phyloP scores from a whole-genome alignment of 768 basidiomycete genomes.

The Sarcomyxa edulis region DNA sequence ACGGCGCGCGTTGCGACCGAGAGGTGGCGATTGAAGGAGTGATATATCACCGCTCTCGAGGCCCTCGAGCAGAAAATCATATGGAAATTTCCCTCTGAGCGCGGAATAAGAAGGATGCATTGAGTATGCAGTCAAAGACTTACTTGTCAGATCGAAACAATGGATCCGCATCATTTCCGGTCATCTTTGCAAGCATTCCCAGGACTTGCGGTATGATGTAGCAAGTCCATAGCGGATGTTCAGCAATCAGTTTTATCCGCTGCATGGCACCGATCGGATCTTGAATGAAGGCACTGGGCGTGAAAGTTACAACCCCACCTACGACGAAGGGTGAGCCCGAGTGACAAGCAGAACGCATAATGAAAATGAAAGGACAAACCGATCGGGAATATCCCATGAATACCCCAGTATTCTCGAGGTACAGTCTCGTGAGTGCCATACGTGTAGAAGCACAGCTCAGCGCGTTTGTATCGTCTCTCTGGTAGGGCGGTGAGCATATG shows the following conservation, averaged over 20 bases:
- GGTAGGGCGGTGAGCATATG: conserved; percentile 44
- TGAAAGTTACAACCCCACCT: conserved; percentile 77
- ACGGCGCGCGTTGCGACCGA: conserved; percentile 17
- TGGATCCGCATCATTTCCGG: conserved; percentile 33
- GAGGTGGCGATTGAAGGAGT: conserved; percentile 43
- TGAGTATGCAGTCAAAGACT: conserved; percentile 15
- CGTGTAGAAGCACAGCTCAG: conserved; percentile 54
- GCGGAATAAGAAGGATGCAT: background rate
- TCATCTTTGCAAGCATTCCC: conserved; percentile 44
- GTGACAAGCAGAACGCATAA: background rate
- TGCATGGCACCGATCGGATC: conserved; percentile 44
- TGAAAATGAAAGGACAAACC: conserved; percentile 35
- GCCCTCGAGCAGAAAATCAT: conserved; percentile 34
- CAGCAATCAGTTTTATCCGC: conserved; percentile 43
- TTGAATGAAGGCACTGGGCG: conserved; percentile 51
- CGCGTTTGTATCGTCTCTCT: conserved; percentile 36
- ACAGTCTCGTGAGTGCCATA: conserved; percentile 62
- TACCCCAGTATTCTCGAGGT: conserved; percentile 48
- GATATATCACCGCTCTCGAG: conserved; percentile 57
- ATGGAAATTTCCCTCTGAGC: conserved; percentile 34
- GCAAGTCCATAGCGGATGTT: conserved; percentile 65
- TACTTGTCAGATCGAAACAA: conserved; percentile 34
- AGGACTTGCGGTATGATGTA: conserved; percentile 64
- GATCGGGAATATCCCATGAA: conserved; percentile 62
- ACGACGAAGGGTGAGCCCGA: background rate